Percentiles rank a stretch among this genome's conserved stretches.
phyloP scores from a whole-genome alignment of 2,329 filamentous ascomycete species.

The Arthroderma sp. region DNA sequence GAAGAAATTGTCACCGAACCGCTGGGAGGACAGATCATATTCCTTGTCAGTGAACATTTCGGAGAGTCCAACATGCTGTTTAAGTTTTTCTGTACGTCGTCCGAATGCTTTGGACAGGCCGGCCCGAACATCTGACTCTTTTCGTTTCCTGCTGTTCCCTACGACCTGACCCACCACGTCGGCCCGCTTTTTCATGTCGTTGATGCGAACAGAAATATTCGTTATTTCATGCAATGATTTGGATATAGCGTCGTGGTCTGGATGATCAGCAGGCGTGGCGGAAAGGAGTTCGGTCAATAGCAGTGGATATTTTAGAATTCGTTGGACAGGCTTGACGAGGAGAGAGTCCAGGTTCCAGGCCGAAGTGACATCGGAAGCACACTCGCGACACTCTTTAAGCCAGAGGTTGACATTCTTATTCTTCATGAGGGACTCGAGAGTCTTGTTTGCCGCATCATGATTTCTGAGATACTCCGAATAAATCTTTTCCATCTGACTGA shows the following conservation, averaged over 20 bases:
- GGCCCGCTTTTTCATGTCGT: constrained; percentile 89
- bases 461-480: constrained; percentile 54
- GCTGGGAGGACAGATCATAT: constrained; percentile 70
- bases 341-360: constrained; percentile 93
- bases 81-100: constrained; percentile 75
- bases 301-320: constrained; percentile 85
- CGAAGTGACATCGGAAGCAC: constrained; percentile 79
- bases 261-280: constrained; percentile 68
- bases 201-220: constrained; percentile 56
- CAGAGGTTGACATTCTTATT: constrained; percentile 54
- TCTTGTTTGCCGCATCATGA: constrained; percentile 50
- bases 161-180: constrained; percentile 87
- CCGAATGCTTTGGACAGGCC: constrained; percentile 81
- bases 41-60: constrained; percentile 64
- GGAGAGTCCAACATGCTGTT: constrained; percentile 51
- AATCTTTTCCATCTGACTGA: constrained; percentile 49
- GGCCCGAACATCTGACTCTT: constrained; percentile 76
- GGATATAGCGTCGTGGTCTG: constrained; percentile 60
- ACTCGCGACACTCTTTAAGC: constrained; percentile 85
- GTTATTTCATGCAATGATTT: constrained; percentile 58
- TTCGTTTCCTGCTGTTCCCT: constrained; percentile 56
- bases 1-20: constrained; percentile 83
- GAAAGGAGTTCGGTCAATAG: constrained; percentile 68
- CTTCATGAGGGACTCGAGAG: constrained; percentile 40
- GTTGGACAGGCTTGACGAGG: constrained; percentile 93